Percentiles rank a stretch among this genome's conserved stretches.
These are phyloP conservation scores for Glycine tomentella DNA, from an alignment of 306 rosid species.

Conservation along the genomic window DNA sequence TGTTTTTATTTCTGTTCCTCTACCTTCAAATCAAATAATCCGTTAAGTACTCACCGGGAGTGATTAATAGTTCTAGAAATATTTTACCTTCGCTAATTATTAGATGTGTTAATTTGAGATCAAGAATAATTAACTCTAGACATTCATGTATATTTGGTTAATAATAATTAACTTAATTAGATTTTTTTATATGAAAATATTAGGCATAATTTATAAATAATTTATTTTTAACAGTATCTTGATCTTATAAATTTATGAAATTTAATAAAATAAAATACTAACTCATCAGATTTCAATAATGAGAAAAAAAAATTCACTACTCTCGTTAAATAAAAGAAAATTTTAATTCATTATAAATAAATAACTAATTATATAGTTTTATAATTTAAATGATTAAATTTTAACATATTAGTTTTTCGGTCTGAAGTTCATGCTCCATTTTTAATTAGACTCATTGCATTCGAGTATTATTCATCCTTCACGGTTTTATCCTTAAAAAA, in stretches of 20 bases:
- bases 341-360: neutral
- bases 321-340: neutral
- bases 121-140: neutral
- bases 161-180: neutral
- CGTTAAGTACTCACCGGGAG: neutral
- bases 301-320: neutral
- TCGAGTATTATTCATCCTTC: too few species aligned
- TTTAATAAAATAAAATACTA: neutral
- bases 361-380: neutral
- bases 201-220: neutral
- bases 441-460: too few species aligned
- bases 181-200: neutral
- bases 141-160: neutral
- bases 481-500: too few species aligned
- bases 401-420: neutral
- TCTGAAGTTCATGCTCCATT: too few species aligned
- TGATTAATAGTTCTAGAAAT: too few species aligned
- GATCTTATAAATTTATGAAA: neutral
- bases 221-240: neutral
- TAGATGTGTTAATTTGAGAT: neutral
- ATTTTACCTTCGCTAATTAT: neutral
- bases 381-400: neutral
- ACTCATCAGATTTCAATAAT: neutral
- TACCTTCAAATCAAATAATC: neutral
- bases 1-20: neutral